phyloP scores from a whole-genome alignment of 1,284 basidiomycete genomes.

The Macrocystidia cucumis region DNA sequence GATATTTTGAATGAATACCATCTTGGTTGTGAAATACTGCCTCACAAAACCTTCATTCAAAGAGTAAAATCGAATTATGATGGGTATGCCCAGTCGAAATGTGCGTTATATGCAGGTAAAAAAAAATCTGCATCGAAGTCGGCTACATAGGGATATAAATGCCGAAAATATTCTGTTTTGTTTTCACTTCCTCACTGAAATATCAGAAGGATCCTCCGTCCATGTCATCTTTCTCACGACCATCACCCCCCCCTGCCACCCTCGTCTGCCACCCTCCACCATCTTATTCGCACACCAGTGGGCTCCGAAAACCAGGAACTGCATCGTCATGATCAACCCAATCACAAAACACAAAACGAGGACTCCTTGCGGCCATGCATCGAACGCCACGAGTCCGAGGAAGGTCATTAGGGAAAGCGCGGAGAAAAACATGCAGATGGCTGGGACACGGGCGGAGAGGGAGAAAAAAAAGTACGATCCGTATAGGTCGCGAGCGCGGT shows the following conservation, averaged over 20 bases:
- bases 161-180: no score
- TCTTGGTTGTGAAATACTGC: no score
- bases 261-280: conserved; percentile 14
- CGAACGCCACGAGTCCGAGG: conserved; percentile 50
- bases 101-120: no score
- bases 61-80: no score
- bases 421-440: conserved; percentile 46
- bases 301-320: conserved; percentile 57
- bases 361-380: conserved; percentile 53
- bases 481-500: conserved; percentile 47
- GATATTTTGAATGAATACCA: no score
- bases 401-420: conserved; percentile 49
- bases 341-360: conserved; percentile 46
- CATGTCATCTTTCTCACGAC: conserved; percentile 12
- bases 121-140: no score
- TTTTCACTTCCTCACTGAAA: no score
- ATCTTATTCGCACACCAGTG: conserved; percentile 20
- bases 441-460: conserved; percentile 53
- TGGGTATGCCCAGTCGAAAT: no score
- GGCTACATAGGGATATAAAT: no score
- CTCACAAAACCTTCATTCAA: no score
- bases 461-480: conserved; percentile 58
- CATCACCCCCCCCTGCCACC: conserved; percentile 8
- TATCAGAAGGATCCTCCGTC: no score
- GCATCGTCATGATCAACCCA: conserved; percentile 48